Evolutionary conservation across 2,329 filamentous ascomycete genomes (phyloP).

Genomic region (Trichophyton simii): DNA sequence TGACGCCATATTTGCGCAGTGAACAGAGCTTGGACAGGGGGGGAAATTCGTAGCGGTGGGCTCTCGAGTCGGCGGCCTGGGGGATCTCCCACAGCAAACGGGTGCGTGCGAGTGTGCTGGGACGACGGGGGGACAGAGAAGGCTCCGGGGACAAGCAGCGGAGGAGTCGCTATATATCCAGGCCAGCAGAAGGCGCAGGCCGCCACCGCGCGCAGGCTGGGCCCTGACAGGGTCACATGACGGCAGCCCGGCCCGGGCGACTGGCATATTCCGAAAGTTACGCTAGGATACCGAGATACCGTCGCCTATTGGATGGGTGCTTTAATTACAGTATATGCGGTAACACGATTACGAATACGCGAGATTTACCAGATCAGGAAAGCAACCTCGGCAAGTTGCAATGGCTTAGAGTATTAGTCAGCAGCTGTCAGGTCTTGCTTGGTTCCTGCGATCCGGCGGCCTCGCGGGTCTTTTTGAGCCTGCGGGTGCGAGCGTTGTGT

Average conservation of each 20-base stretch:
- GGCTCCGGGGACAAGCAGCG: no score
- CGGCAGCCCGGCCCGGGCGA: not conserved
- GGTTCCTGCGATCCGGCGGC: no score
- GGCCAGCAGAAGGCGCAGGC: not conserved
- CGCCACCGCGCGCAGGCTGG: not conserved
- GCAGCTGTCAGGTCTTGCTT: no score
- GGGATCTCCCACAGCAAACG: not conserved
- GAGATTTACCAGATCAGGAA: no score
- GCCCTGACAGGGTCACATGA: not conserved
- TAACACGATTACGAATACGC: no score
- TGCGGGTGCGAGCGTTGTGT: no score
- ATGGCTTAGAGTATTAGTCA: no score
- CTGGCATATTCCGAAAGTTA: not conserved
- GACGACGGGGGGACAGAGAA: no score
- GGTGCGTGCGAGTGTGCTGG: no score
- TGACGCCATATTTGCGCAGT: constrained; percentile 46
- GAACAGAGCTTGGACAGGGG: not conserved
- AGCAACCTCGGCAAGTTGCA: no score
- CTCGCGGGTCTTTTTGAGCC: no score
- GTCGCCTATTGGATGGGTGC: not conserved
- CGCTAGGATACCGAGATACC: not conserved
- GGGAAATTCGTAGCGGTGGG: not conserved
- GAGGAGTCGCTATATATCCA: no score
- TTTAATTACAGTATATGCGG: not conserved
- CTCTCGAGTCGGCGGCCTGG: not conserved